These are phyloP conservation scores for Apophysomyces sp. DNA, from an alignment of 371 early-diverging fungal genomes.

Conservation along the genomic window DNA sequence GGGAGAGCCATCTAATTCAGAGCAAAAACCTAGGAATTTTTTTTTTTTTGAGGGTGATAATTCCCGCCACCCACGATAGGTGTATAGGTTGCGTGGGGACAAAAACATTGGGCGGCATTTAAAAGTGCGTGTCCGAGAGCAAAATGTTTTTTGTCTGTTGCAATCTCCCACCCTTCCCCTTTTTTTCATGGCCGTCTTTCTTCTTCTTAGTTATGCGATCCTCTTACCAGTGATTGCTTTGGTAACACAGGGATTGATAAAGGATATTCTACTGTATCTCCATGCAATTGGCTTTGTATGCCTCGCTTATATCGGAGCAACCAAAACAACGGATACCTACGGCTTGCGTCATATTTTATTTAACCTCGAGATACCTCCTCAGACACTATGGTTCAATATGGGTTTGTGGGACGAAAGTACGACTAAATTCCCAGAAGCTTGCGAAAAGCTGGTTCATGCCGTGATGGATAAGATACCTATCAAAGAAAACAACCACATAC, in stretches of 20 bases:
- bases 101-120: too few relatives aligned
- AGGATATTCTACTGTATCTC: conserved; percentile 16
- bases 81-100: too few relatives aligned
- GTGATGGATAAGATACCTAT: conserved; percentile 17
- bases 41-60: too few relatives aligned
- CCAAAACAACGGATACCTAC: conserved; percentile 24
- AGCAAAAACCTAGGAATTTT: background rate
- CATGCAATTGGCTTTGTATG: conserved; percentile 31
- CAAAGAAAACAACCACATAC: conserved; percentile 6
- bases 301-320: background rate
- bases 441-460: conserved; percentile 22
- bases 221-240: conserved; percentile 3
- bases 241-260: background rate
- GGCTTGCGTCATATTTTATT: conserved; percentile 31
- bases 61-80: too few relatives aligned
- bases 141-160: background rate
- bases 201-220: conserved; percentile 1
- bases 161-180: background rate
- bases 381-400: conserved; percentile 50
- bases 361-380: conserved; percentile 35
- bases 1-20: conserved; percentile 58
- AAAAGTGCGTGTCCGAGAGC: too few relatives aligned
- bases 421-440: conserved; percentile 27
- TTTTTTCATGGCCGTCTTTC: background rate
- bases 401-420: conserved; percentile 34